Evolutionary conservation across 164 flowering plant genomes (phyloP).

Genomic region (Brasenia schreberi): DNA sequence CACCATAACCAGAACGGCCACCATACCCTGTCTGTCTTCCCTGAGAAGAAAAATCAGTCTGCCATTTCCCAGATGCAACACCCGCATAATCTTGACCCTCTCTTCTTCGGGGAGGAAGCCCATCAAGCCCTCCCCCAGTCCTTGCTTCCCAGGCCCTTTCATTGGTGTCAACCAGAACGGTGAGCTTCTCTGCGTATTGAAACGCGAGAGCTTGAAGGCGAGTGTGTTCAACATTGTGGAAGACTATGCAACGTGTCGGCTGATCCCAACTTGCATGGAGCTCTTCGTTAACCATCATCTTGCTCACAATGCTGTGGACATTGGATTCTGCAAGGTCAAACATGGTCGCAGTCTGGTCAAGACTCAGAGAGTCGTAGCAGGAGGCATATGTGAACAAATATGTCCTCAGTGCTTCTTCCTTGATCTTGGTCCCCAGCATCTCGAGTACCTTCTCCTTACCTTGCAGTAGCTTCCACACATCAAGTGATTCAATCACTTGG

Average conservation of each 20-base stretch:
- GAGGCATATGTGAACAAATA: conserved; percentile 65
- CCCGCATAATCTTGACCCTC: conserved; percentile 65
- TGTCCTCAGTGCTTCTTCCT: conserved; percentile 87
- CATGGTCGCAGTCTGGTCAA: conserved; percentile 64
- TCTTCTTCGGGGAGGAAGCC: conserved; percentile 50
- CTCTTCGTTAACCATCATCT: conserved; percentile 89
- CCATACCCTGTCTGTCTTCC: conserved; percentile 43
- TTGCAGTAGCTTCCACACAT: conserved; percentile 69
- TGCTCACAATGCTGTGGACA: conserved; percentile 57
- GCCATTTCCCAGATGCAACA: conserved; percentile 46
- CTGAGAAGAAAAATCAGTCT: conserved; percentile 35
- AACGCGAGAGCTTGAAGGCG: conserved; percentile 78
- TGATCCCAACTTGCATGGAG: conserved; percentile 95
- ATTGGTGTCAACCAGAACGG: conserved; percentile 67
- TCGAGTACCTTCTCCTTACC: conserved; percentile 53
- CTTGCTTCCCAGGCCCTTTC: conserved; percentile 78
- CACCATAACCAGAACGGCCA: conserved; percentile 32
- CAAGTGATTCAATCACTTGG: conserved; percentile 61
- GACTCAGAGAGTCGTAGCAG: conserved; percentile 53
- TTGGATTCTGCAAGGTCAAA: conserved; percentile 62
- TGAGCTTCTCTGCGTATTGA: conserved; percentile 67
- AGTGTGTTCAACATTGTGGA: conserved; percentile 62
- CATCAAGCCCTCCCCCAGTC: conserved; percentile 66
- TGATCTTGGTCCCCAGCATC: conserved; percentile 72
- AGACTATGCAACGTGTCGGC: conserved; percentile 54